These are phyloP conservation scores for Allium cepa DNA, from an alignment of 106 monocot genomes.

Conservation along the genomic window DNA sequence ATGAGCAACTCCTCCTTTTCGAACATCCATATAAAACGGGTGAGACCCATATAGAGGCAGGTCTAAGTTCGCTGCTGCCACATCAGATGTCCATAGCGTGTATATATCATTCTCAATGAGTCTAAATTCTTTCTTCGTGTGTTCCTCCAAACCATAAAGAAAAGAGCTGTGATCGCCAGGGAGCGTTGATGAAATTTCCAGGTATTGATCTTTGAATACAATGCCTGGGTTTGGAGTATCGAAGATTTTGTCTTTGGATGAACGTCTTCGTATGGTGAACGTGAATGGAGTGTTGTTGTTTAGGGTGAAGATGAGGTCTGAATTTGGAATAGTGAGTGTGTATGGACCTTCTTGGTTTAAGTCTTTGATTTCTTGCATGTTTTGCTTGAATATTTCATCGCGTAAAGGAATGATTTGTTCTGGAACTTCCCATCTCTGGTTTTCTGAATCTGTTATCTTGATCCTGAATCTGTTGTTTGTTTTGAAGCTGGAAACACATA, in stretches of 20 bases:
- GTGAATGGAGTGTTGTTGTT: constrained; percentile 16
- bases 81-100: constrained; percentile 67
- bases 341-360: neutral
- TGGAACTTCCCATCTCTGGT: constrained; percentile 51
- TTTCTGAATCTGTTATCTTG: constrained; percentile 35
- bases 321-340: constrained; percentile 13
- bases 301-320: constrained; percentile 46
- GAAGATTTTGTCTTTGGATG: constrained; percentile 48
- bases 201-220: constrained; percentile 41
- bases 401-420: constrained; percentile 24
- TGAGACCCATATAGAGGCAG: constrained; percentile 65
- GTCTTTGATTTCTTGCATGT: neutral
- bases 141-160: constrained; percentile 58
- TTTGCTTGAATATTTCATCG: too few relatives aligned
- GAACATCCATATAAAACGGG: constrained; percentile 72
- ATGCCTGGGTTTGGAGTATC: constrained; percentile 14
- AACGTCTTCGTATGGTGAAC: constrained; percentile 44
- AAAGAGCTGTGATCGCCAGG: constrained; percentile 17
- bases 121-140: constrained; percentile 38
- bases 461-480: constrained; percentile 42
- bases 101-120: constrained; percentile 22
- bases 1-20: constrained; percentile 19
- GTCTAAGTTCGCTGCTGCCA: constrained; percentile 13
- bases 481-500: constrained; percentile 29
- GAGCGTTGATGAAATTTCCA: constrained; percentile 32